Percentiles rank a stretch among this genome's conserved stretches.
Evolutionary conservation across 257 asterid species (phyloP).

Genomic region (Anisodus acutangulus): DNA sequence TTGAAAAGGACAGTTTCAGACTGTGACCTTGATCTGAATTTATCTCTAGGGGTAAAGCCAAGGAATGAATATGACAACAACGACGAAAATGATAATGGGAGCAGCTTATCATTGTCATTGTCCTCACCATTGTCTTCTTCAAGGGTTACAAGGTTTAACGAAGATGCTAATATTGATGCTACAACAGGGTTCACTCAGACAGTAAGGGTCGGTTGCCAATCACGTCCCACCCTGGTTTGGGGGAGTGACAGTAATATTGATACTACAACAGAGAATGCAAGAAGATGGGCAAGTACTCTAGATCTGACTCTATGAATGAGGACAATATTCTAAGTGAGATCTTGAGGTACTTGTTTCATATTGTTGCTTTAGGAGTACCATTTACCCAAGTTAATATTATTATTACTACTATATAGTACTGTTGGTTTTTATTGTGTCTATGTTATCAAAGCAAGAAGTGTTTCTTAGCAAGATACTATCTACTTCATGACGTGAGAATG

Average conservation of each 20-base stretch:
- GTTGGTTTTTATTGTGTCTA: slow-evolving; percentile 13
- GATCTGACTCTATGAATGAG: slow-evolving; percentile 96
- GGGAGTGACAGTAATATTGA: not conserved
- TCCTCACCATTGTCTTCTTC: slow-evolving; percentile 39
- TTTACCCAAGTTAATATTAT: not conserved
- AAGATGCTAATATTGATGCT: slow-evolving; percentile 27
- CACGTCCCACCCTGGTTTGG: no score
- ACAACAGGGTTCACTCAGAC: not conserved
- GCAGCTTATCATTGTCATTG: slow-evolving; percentile 52
- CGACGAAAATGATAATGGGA: slow-evolving; percentile 40
- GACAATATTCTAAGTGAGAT: slow-evolving; percentile 73
- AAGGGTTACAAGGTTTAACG: slow-evolving; percentile 47
- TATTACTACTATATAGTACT: slow-evolving; percentile 18
- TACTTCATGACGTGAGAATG: not conserved
- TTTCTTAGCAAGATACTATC: not conserved
- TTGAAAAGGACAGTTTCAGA: slow-evolving; percentile 55
- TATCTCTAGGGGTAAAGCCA: slow-evolving; percentile 54
- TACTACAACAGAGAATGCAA: slow-evolving; percentile 40
- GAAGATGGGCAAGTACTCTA: slow-evolving; percentile 77
- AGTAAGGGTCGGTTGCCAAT: no score
- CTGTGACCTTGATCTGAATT: slow-evolving; percentile 52
- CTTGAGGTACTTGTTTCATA: slow-evolving; percentile 53
- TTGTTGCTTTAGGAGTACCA: not conserved
- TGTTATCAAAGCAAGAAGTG: slow-evolving; percentile 4
- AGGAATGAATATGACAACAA: slow-evolving; percentile 29